Base-by-base conservation (phyloP, 768 basidiomycete genomes). In the Dentipellis sp. region DNA sequence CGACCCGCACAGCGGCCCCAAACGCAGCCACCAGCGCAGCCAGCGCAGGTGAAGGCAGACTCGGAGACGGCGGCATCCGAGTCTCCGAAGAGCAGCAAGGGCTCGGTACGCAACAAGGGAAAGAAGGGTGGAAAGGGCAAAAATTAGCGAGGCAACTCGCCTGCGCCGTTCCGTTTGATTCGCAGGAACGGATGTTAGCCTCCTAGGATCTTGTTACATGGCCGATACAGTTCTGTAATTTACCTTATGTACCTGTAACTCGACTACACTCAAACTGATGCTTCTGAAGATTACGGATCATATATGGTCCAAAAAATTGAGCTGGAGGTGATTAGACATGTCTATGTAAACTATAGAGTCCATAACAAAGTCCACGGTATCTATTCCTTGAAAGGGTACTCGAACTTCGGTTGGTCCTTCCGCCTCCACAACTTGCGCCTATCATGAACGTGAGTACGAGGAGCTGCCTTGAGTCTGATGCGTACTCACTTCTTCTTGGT, bases 401-500 rank as follows among this genome's bases (percentile, higher is more conserved):
- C 79, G 46, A 97, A 86, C 71, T 88, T 88, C 45, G 82, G 80
- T 65, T 87, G 84, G 66, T 93, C 91, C 66, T 86, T 93, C 51
- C 91, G 82, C 58, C 91, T 81, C 91, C 91, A 93, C 19, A 93
- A 77, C 74, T 94, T 97, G 68, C 84, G 87, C 82, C 92, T 95
- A 67, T 21, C 56, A 19, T 12, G 5, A 7, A 12, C 14, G 52
- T 62, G 23, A 59, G 59, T 35, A 42, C 38, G 29, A 29, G 17
- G 23, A 54, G 5, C 29, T 29, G 29, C 36, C 14, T 21, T 17
- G 42, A n/a, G 42, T 36, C 16, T 0, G 54, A n/a, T 16, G 37
- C 37, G 21, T 6, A 77, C 91, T 37, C 62, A 95, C 94, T 95
- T 97, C 72, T 86, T 91, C 76, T 94, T 95, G 10, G 86, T 91